A percentile compares a stretch with the other conserved stretches of the same genome.
Evolutionary conservation across 805 yeast genomes (phyloP).

Genomic region (Saccharomycopsis javanensis): DNA sequence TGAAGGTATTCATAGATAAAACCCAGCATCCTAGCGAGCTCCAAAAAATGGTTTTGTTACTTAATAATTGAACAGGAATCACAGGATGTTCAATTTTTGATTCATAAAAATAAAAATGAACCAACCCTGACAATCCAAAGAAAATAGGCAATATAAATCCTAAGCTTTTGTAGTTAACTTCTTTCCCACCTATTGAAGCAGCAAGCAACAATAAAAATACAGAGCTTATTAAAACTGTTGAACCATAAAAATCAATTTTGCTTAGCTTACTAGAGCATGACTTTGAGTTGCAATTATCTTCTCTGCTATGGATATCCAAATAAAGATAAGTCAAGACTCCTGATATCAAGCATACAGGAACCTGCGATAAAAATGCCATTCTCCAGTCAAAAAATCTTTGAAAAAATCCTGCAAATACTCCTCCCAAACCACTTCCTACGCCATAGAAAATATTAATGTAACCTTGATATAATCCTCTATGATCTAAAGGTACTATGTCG

Average conservation of each 20-base stretch:
- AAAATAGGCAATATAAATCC: conserved; percentile 27
- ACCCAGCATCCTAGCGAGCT: conserved; percentile 43
- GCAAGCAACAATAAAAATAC: conserved; percentile 39
- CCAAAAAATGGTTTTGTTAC: conserved; percentile 50
- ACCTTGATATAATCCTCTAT: conserved; percentile 79
- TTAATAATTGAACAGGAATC: conserved; percentile 47
- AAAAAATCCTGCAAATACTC: conserved; percentile 49
- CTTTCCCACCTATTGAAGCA: conserved; percentile 45
- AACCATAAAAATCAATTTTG: conserved; percentile 32
- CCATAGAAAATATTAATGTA: conserved; percentile 68
- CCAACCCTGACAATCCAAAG: conserved; percentile 28
- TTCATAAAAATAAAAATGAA: conserved; percentile 35
- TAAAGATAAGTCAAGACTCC: conserved; percentile 31
- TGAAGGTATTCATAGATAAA: conserved; percentile 30
- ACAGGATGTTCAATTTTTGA: conserved; percentile 44
- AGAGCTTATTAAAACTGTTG: conserved; percentile 35
- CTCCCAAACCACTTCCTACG: conserved; percentile 67
- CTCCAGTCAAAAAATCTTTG: conserved; percentile 56
- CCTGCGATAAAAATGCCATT: conserved; percentile 43
- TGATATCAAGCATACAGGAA: conserved; percentile 38
- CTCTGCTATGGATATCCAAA: conserved; percentile 33
- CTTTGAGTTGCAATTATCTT: conserved; percentile 26
- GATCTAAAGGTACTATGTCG: conserved; percentile 67
- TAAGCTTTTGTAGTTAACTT: conserved; percentile 32
- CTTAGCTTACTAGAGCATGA: conserved; percentile 28